phyloP scores from a whole-genome alignment of 257 asterid genomes.

The Orobanche coerulescens region DNA sequence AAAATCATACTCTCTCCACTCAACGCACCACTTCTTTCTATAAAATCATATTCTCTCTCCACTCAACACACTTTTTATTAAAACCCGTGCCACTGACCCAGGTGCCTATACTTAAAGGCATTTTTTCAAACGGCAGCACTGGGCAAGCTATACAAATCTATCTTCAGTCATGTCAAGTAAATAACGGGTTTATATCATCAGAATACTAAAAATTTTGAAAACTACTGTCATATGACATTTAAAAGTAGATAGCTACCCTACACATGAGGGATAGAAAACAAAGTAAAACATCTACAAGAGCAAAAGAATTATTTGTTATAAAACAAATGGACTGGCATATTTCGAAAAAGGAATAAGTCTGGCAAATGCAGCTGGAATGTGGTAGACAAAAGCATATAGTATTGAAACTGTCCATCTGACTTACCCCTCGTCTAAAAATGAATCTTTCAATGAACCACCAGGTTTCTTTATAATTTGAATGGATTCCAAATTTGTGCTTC shows the following conservation, averaged over 20 bases:
- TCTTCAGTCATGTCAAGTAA: no score
- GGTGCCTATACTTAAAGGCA: no score
- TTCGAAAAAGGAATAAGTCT: no score
- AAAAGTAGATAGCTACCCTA: not conserved
- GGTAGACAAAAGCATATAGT: not conserved
- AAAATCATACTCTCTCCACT: no score
- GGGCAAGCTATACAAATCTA: no score
- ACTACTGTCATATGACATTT: not conserved
- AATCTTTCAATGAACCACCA: constrained; percentile 81
- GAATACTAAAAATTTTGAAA: not conserved
- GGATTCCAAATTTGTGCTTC: constrained; percentile 85
- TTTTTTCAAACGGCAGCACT: no score
- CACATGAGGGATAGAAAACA: not conserved
- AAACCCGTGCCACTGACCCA: no score
- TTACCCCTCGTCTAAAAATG: constrained; percentile 88
- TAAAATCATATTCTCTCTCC: no score
- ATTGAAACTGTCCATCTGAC: constrained; percentile 7
- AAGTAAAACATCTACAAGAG: not conserved
- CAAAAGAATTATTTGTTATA: not conserved
- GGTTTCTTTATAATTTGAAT: constrained; percentile 92
- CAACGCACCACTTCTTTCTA: no score
- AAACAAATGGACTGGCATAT: not conserved
- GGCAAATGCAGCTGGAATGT: not conserved
- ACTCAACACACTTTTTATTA: no score
- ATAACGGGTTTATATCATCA: no score